Evolutionary conservation across 129 eudicot genomes (phyloP).

Genomic region (Sambucus nigra): DNA sequence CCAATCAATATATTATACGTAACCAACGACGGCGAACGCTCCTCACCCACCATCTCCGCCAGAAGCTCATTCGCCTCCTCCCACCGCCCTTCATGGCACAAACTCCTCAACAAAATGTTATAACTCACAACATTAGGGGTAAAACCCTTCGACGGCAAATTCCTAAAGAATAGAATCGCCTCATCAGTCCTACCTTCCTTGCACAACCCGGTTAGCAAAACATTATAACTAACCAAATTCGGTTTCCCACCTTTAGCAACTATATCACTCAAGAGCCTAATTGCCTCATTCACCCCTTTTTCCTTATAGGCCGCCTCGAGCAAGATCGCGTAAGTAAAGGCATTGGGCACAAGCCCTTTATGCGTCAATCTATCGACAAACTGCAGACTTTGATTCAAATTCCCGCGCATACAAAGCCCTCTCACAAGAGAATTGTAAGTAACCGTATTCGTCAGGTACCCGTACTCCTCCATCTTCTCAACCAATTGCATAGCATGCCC

Average conservation of each 20-base stretch:
- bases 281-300: constrained; percentile 68
- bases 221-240: constrained; percentile 76
- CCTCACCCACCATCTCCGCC: constrained; percentile 62
- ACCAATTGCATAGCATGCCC: constrained; percentile 75
- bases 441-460: constrained; percentile 48
- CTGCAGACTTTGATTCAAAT: constrained; percentile 44
- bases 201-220: constrained; percentile 73
- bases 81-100: constrained; percentile 75
- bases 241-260: constrained; percentile 63
- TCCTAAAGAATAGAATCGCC: constrained; percentile 62
- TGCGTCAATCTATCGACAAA: constrained; percentile 52
- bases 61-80: constrained; percentile 63
- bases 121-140: constrained; percentile 68
- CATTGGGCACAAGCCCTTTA: constrained; percentile 67
- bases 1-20: constrained; percentile 62
- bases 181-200: constrained; percentile 63
- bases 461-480: constrained; percentile 73
- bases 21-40: constrained; percentile 48
- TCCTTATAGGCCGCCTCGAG: constrained; percentile 81
- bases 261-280: constrained; percentile 53
- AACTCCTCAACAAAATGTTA: constrained; percentile 57
- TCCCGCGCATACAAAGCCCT: constrained; percentile 71
- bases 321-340: constrained; percentile 63
- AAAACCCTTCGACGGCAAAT: constrained; percentile 62
- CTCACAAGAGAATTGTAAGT: constrained; percentile 68